These are phyloP conservation scores for Misopates orontium DNA, from an alignment of 257 asterid species.

Conservation along the genomic window DNA sequence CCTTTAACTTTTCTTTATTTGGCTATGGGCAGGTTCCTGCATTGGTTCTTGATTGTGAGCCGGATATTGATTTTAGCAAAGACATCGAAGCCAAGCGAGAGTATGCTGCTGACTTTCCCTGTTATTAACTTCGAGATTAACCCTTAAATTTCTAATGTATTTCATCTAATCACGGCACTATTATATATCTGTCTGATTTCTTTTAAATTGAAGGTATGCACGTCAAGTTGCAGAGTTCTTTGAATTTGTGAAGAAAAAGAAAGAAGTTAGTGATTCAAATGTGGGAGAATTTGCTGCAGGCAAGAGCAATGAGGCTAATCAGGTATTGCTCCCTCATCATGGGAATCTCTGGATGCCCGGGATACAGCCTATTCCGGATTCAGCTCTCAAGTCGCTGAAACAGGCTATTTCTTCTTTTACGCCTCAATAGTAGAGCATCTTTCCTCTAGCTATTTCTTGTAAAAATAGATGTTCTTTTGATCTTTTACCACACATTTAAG, in stretches of 20 bases:
- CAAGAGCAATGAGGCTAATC: constrained; percentile 41
- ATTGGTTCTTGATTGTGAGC: constrained; percentile 95
- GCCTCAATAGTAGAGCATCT: constrained; percentile 44
- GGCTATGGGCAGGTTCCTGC: constrained; percentile 75
- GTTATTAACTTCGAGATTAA: too few species aligned
- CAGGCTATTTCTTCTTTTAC: constrained; percentile 55
- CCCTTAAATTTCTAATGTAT: too few species aligned
- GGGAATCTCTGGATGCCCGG: constrained; percentile 72
- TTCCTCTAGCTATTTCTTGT: too few species aligned
- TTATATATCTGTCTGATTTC: too few species aligned
- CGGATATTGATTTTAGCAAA: constrained; percentile 82
- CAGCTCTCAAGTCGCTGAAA: constrained; percentile 58
- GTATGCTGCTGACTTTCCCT: constrained; percentile 35
- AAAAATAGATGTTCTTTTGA: too few species aligned
- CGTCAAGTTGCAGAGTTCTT: constrained; percentile 96
- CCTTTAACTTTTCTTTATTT: constrained; percentile 28
- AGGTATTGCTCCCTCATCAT: constrained; percentile 56
- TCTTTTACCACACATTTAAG: too few species aligned
- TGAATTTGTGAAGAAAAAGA: constrained; percentile 74
- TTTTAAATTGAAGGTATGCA: constrained; percentile 40
- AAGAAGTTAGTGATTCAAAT: constrained; percentile 41
- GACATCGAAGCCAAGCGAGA: constrained; percentile 86
- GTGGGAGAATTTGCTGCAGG: constrained; percentile 37
- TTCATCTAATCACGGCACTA: too few species aligned
- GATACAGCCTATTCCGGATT: constrained; percentile 45